phyloP scores from a whole-genome alignment of 805 yeast species.

The Kodamaea leandrae region DNA sequence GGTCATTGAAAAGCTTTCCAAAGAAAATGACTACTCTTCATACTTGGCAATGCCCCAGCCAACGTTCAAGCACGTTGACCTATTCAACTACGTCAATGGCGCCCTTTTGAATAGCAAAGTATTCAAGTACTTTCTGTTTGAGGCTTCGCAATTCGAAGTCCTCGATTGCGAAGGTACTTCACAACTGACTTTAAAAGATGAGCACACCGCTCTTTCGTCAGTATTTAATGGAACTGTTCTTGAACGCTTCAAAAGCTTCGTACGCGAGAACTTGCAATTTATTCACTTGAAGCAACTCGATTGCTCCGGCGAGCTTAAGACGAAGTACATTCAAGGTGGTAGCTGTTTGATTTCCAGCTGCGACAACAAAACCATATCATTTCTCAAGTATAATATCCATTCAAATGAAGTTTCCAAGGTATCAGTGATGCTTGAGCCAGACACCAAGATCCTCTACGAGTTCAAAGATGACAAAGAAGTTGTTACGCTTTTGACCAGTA shows the following conservation, averaged over 20 bases:
- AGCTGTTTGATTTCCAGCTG: slow-evolving; percentile 6
- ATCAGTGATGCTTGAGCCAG: not conserved
- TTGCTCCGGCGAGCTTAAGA: slow-evolving; percentile 5
- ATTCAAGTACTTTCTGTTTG: slow-evolving; percentile 20
- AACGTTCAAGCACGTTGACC: slow-evolving; percentile 18
- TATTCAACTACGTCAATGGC: slow-evolving; percentile 24
- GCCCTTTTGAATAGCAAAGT: slow-evolving; percentile 20
- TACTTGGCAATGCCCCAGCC: slow-evolving; percentile 13
- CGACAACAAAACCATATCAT: not conserved
- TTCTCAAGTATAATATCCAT: not conserved
- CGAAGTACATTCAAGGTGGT: slow-evolving; percentile 6
- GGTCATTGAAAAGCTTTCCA: slow-evolving; percentile 35
- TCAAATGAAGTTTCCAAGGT: slow-evolving; percentile 1
- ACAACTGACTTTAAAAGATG: not conserved
- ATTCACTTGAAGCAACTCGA: slow-evolving; percentile 1
- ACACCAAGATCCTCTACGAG: slow-evolving; percentile 9
- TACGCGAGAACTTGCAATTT: not conserved
- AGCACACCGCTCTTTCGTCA: not conserved
- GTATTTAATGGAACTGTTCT: not conserved
- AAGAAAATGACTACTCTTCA: slow-evolving; percentile 31
- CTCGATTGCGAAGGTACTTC: not conserved
- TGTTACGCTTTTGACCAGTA: slow-evolving; percentile 6
- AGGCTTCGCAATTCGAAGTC: slow-evolving; percentile 2
- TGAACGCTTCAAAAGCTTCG: not conserved
- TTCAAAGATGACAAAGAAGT: slow-evolving; percentile 10